Base-by-base conservation (phyloP, 2,329 filamentous ascomycete species). In the Coleophoma crateriformis region DNA sequence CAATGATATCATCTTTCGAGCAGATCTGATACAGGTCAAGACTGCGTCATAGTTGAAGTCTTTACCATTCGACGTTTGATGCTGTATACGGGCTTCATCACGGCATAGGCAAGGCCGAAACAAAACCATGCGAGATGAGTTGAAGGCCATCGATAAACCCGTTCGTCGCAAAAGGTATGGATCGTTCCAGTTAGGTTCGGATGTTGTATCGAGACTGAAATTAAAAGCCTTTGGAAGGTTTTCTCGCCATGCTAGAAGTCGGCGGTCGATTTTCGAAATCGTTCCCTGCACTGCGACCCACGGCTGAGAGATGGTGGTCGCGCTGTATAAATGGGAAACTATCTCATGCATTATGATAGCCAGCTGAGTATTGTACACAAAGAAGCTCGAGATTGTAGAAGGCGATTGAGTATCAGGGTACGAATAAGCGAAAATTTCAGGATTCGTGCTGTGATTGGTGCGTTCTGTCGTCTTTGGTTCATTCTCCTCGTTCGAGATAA, bases 71-170 rank as follows among this genome's bases (percentile, higher is more conserved):
- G 12, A 32, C 15, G 50, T 49, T 13, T 58, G 52, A n/a, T 50
- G 39, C 15, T 45, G 34, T 1, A 59, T 47, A 8, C 59, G 49
- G 7, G 49, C 49, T 17, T 61, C 54, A 37, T 61, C 58, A 2
- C 53, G 57, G 33, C 60, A 62, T 3, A 62, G 53, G 42, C 51
- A 61, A 1, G 60, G 60, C 15, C 60, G 57, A 33, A 58, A 61
- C 12, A 62, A 49, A 15, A 61, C 53, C 57, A 62, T 62, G 10
- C 58, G 55, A 19, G 54, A 55, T 22, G 49, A 53, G 37, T 51
- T 52, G 27, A 53, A 58, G 10, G 57, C 43, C 53, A 62, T 57
- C 10, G 55, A 56, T 2, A 62, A 48, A 1, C 58, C 57, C 15
- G 52, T 55, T 6, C 57, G 50, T 7, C 40, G 46, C 3, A 54